Evolutionary conservation across 495 filamentous ascomycete genomes (phyloP), one percentile per base, ranked within the genome.

Genomic region (Gamarada debralockiae): DNA sequence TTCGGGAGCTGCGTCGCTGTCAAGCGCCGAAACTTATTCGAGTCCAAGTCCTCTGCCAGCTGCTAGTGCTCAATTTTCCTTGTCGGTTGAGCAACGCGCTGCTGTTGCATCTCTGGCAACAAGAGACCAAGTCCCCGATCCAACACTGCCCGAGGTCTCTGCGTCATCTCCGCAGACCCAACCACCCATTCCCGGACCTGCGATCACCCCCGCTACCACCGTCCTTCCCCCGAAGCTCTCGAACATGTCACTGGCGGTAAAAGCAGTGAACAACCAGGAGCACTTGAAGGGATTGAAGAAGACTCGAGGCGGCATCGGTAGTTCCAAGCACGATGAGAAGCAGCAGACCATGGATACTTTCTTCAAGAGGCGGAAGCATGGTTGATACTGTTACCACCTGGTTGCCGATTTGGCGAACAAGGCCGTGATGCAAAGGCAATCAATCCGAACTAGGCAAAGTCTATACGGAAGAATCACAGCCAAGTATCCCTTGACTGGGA

Each of bases 321-420:
- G 87, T 62, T 71, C 84, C 34, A 73, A 77, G 48, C 79, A 85
- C 65, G 90, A 96, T 60, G 75, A 74, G 23, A 76, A 73, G 14
- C 90, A 95, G 63, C 78, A 78, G 60, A 87, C 77, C 2, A 72
- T 91, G 57, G 86, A 90, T 10, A 78, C 78, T n/a, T 95, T 95
- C 67, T 87, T 90, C 44, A 85, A 85, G 62, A 79, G 68, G 69
- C 40, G 20, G 21, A 43, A 23, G 40, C 15, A 21, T 43, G 40
- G 18, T 4, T 43, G 21, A 43, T 18, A 29, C 27, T 29, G 10
- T 29, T n/a, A n/a, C n/a, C n/a, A n/a, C n/a, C n/a, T n/a, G n/a
- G n/a, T n/a, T n/a, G n/a, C n/a, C n/a, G n/a, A 10, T 29, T 29
- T 29, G 27, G 10, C 5, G 10, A 29, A 10, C 27, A 29, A 29